Evolutionary conservation across 129 eudicot species (phyloP), one percentile per base, ranked within the genome.

Genomic region (Rutidosis leptorrhynchoides): DNA sequence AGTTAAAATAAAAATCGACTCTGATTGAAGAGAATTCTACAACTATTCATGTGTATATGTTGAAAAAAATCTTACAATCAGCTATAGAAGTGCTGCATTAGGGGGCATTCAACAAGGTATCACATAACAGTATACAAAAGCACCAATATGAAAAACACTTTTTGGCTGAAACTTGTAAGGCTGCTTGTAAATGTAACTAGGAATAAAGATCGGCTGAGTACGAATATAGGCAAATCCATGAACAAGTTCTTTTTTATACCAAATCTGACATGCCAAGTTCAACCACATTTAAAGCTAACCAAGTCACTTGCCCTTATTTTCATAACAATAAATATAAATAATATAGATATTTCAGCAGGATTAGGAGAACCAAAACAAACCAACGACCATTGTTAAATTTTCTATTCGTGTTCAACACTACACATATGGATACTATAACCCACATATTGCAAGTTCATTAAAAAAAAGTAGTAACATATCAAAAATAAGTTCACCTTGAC

Each of bases 401-500:
- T 22, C 17, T 26, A 9, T 20, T 40, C 7, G 2, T 40, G 53
- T 16, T 0, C 12, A 20, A 9, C 35, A 7, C n/a, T 40, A 16
- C 17, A 62, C 20, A 49, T 26, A 40, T 27, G 42, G 60, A 62
- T 61, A 11, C 35, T n/a, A 43, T 40, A 48, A 37, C 67, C 73
- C 72, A 58, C 16, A 71, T 37, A 26, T 61, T 7, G 53, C 35
- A 32, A 19, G 24, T 26, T 49, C 20, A 49, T 42, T 16, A 62
- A 64, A 10, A 49, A 49, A 49, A 62, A 8, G 66, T 26, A 52
- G 42, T 6, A 53, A 63, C 51, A 43, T 23, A 32, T 21, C 46
- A 48, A 25, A 43, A 48, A 26, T 28, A 9, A 42, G 48, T n/a
- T 71, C 71, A 90, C 95, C 95, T 84, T 82, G 90, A 75, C 72